These are phyloP conservation scores for Fusarium domesticum DNA, from an alignment of 2,329 filamentous ascomycete species.

Conservation along the genomic window DNA sequence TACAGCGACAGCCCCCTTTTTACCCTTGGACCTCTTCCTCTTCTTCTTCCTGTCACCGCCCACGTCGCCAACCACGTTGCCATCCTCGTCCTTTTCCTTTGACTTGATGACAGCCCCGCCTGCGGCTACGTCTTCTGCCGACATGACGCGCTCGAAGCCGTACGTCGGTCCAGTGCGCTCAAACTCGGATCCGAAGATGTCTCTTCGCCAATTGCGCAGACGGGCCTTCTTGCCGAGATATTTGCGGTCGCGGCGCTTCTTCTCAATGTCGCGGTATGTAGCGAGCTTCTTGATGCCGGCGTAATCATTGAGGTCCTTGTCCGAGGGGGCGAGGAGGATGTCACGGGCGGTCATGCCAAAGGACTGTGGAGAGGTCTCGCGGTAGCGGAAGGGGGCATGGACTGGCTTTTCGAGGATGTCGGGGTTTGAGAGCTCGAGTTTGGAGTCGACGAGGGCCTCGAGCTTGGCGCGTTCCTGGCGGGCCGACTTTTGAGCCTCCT, in stretches of 20 bases:
- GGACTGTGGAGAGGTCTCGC: slow-evolving; percentile 84
- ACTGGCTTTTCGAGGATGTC: slow-evolving; percentile 47
- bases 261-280: slow-evolving; percentile 79
- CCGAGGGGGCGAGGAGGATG: slow-evolving; percentile 83
- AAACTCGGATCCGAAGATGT: slow-evolving; percentile 59
- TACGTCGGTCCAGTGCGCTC: slow-evolving; percentile 56
- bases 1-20: slow-evolving; percentile 34
- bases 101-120: slow-evolving; percentile 28
- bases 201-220: slow-evolving; percentile 77
- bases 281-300: slow-evolving; percentile 94
- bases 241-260: slow-evolving; percentile 88
- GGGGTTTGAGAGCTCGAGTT: slow-evolving; percentile 69
- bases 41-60: slow-evolving; percentile 43
- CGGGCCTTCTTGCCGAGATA: slow-evolving; percentile 88
- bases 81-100: slow-evolving; percentile 19
- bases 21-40: slow-evolving; percentile 50
- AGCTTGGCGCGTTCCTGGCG: slow-evolving; percentile 79
- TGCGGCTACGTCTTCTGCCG: slow-evolving; percentile 25
- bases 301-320: slow-evolving; percentile 82
- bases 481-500: slow-evolving; percentile 64
- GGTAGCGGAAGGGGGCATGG: slow-evolving; percentile 70
- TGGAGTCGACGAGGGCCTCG: slow-evolving; percentile 80
- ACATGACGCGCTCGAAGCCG: slow-evolving; percentile 48
- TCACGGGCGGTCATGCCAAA: slow-evolving; percentile 89
- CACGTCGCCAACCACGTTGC: slow-evolving; percentile 30